Conservation (phyloP, 805 yeast genomes). For the Komagataella pseudopastoris region DNA sequence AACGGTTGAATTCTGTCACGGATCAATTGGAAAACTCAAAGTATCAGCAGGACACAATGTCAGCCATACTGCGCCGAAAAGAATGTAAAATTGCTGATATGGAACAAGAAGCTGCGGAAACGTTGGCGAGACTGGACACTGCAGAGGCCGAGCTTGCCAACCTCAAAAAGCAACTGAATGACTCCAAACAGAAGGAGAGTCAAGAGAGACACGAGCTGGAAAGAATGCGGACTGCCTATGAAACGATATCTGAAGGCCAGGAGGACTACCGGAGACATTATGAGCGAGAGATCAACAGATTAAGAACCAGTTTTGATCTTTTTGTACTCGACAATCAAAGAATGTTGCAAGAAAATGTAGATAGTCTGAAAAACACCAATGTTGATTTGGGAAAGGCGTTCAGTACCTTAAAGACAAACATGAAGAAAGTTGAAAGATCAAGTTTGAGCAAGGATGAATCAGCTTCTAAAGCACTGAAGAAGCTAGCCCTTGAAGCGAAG, state of each 20-base stretch:
- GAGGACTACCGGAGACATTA: constrained; percentile 20
- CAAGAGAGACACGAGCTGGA: neutral
- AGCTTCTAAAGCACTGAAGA: constrained; percentile 26
- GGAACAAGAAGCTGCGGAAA: neutral
- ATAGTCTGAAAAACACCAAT: neutral
- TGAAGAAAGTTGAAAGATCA: constrained; percentile 33
- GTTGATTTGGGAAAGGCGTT: neutral
- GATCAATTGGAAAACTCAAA: neutral
- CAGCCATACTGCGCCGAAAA: neutral
- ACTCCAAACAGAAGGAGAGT: constrained; percentile 15
- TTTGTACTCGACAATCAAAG: constrained; percentile 32
- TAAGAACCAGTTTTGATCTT: constrained; percentile 33
- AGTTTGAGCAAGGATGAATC: constrained; percentile 32
- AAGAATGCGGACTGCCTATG: neutral
- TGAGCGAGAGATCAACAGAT: constrained; percentile 19
- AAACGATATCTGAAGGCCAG: constrained; percentile 22
- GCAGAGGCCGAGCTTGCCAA: neutral
- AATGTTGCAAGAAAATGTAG: neutral
- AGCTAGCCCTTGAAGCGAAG: constrained; percentile 29
- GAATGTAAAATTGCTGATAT: neutral
- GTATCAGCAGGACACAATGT: neutral
- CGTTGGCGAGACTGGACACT: neutral
- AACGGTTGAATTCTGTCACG: neutral
- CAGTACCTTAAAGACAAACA: neutral
- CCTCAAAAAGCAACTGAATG: constrained; percentile 22